Conservation (phyloP, 2,329 filamentous ascomycete genomes). For the Stemphylium beticola region DNA sequence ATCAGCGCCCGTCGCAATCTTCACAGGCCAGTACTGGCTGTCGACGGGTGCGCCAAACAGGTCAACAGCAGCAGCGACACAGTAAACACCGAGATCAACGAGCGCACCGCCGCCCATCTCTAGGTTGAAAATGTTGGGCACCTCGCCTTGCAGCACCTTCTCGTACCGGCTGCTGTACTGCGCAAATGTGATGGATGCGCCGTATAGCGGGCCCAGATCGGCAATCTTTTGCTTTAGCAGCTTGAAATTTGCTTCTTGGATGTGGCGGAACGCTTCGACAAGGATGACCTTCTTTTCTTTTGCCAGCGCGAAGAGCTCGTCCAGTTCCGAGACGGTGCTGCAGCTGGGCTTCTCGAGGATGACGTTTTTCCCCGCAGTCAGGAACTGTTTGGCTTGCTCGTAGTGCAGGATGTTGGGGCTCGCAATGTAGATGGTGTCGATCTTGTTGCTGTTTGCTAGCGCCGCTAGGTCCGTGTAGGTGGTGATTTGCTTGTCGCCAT, state of each 20-base stretch:
- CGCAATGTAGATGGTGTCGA: constrained; percentile 57
- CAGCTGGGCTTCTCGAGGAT: constrained; percentile 59
- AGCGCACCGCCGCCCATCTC: constrained; percentile 56
- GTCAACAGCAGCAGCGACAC: constrained; percentile 54
- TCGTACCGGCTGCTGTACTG: constrained; percentile 56
- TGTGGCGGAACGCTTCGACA: constrained; percentile 58
- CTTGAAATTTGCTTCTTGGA: constrained; percentile 59
- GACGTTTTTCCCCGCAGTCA: constrained; percentile 55
- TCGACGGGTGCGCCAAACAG: constrained; percentile 54
- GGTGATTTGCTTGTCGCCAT: constrained; percentile 37
- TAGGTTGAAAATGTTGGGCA: constrained; percentile 57
- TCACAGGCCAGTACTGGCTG: constrained; percentile 52
- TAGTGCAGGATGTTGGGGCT: constrained; percentile 58
- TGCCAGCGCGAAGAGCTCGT: constrained; percentile 52
- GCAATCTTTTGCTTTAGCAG: constrained; percentile 48
- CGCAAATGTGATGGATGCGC: constrained; percentile 54
- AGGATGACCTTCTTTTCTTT: constrained; percentile 51
- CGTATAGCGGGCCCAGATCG: constrained; percentile 52
- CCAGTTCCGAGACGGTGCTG: constrained; percentile 51
- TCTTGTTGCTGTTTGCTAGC: constrained; percentile 46
- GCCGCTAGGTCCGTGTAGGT: constrained; percentile 50
- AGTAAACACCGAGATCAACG: constrained; percentile 58
- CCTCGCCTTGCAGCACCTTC: constrained; percentile 54
- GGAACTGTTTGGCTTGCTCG: constrained; percentile 52
- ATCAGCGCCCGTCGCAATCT: constrained; percentile 54